These are phyloP conservation scores for Sabuloglossum arenarium DNA, from an alignment of 495 filamentous ascomycete genomes.

Conservation along the genomic window DNA sequence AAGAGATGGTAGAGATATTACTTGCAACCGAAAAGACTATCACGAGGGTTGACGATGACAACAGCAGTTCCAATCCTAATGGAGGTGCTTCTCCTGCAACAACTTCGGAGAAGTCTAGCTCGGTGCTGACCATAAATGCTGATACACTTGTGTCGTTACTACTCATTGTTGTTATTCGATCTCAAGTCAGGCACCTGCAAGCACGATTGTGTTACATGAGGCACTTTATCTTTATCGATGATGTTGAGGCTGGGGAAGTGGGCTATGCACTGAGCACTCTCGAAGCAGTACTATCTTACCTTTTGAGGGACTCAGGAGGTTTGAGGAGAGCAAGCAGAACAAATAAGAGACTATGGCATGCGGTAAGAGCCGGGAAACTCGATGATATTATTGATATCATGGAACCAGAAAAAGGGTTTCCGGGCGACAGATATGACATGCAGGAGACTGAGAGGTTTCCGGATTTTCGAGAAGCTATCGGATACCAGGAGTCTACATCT, in stretches of 20 bases:
- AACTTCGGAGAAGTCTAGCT: conserved; percentile 34
- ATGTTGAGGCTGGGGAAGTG: conserved; percentile 91
- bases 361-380: conserved; percentile 52
- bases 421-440: background rate
- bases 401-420: conserved; percentile 29
- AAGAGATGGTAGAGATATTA: conserved; percentile 84
- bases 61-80: conserved; percentile 8
- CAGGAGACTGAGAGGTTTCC: background rate
- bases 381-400: conserved; percentile 57
- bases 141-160: conserved; percentile 88
- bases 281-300: conserved; percentile 84
- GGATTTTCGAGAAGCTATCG: background rate
- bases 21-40: conserved; percentile 72
- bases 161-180: conserved; percentile 79
- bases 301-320: conserved; percentile 61
- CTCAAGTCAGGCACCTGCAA: conserved; percentile 72
- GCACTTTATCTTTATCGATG: conserved; percentile 89
- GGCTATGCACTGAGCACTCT: conserved; percentile 94
- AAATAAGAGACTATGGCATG: conserved; percentile 80
- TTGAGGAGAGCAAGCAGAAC: conserved; percentile 64
- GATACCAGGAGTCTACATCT: background rate
- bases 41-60: conserved; percentile 27
- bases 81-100: conserved; percentile 15
- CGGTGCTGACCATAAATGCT: conserved; percentile 71
- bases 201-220: conserved; percentile 82